Conservation (phyloP, 1,139 yeast species). For the Scheffersomyces quercinus region DNA sequence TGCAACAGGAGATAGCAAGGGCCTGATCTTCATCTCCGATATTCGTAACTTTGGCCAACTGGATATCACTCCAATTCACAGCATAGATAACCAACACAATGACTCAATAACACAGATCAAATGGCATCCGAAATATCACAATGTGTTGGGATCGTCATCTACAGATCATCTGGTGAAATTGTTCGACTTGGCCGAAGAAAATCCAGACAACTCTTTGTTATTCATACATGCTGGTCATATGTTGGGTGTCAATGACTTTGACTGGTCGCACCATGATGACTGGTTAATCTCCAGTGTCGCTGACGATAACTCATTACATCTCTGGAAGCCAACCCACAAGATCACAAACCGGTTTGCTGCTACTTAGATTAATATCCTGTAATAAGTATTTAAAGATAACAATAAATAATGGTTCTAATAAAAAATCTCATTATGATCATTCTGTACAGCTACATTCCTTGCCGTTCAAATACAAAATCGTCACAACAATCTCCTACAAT, state of each 20-base stretch:
- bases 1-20: slow-evolving; percentile 73
- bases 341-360: slow-evolving; percentile 14
- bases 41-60: slow-evolving; percentile 42
- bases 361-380: background rate
- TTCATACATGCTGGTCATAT: slow-evolving; percentile 92
- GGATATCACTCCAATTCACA: slow-evolving; percentile 20
- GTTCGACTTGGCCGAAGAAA: slow-evolving; percentile 58
- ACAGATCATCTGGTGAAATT: slow-evolving; percentile 69
- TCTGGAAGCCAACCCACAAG: slow-evolving; percentile 67
- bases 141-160: slow-evolving; percentile 72
- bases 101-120: slow-evolving; percentile 68
- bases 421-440: no score
- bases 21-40: slow-evolving; percentile 68
- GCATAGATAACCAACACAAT: slow-evolving; percentile 46
- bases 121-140: slow-evolving; percentile 71
- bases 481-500: no score
- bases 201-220: slow-evolving; percentile 43
- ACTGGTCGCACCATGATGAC: slow-evolving; percentile 81
- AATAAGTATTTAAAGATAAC: background rate
- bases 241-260: slow-evolving; percentile 80
- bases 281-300: slow-evolving; percentile 84
- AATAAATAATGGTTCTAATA: no score
- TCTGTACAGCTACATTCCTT: no score
- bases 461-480: no score
- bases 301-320: slow-evolving; percentile 84